Percentiles rank a stretch among this genome's conserved stretches.
Evolutionary conservation across 345 rosid species (phyloP).

Genomic region (Euphorbia pulcherrima): DNA sequence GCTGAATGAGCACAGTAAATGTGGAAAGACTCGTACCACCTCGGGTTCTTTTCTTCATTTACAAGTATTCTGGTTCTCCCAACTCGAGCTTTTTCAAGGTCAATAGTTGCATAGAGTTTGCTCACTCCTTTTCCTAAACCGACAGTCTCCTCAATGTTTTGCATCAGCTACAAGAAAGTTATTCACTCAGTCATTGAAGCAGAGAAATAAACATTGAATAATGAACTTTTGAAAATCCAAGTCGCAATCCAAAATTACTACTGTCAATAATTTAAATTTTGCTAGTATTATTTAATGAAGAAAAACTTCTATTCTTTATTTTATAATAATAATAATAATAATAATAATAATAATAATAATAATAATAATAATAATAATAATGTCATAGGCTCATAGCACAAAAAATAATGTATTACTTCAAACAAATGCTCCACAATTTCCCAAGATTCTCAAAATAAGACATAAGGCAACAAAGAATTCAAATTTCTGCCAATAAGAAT

Average conservation of each 20-base stretch:
- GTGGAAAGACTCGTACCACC: constrained; percentile 89
- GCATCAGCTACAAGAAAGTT: constrained; percentile 50
- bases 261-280: too few species aligned
- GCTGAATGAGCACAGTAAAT: constrained; percentile 90
- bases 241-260: not conserved
- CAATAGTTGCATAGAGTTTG: constrained; percentile 76
- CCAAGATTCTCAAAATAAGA: not conserved
- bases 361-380: too few species aligned
- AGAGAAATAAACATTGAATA: not conserved
- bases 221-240: not conserved
- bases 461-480: not conserved
- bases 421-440: not conserved
- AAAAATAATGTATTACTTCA: too few species aligned
- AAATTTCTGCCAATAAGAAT: not conserved
- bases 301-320: not conserved
- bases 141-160: constrained; percentile 67
- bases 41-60: constrained; percentile 57
- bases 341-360: too few species aligned
- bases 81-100: constrained; percentile 86
- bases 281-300: not conserved
- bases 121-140: constrained; percentile 79
- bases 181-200: constrained; percentile 13
- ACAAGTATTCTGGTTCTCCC: constrained; percentile 75
- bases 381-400: not conserved
- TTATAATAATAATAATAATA: too few species aligned